Base-by-base conservation (phyloP, 345 rosid genomes). In the Litchi chinensis region DNA sequence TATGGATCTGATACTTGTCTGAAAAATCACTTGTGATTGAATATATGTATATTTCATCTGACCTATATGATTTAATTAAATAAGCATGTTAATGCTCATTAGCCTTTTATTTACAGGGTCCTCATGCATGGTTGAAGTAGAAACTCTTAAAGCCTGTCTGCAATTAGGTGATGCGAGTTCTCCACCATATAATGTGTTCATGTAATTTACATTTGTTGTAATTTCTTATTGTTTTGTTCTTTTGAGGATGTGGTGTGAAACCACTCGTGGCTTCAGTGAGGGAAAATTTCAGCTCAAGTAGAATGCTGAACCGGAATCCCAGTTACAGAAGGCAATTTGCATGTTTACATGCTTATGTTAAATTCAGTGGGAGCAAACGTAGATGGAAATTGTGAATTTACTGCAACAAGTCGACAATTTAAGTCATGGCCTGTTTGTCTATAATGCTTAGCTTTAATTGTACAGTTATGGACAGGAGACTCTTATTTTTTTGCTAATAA, bases 71-170 rank as follows among this genome's bases (percentile, higher is more conserved):
- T 46, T 16, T 43, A 6, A 44, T 5, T 5, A 21, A 12, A 26
- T 28, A 32, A 28, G 43, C 37, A 19, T 18, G 32, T 32, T 32
- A 32, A 48, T 62, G 64, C 72, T 71, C 79, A 63, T 72, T 15
- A 41, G n/a, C 21, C 22, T 56, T 64, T 57, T n/a, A 2, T 43
- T 22, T 60, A 60, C 82, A 86, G 88, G 82, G 73, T 81, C 69
- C 82, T 83, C 69, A 39, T 75, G 78, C 74, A 32, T 70, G 66
- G 74, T 44, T 82, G 74, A 85, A 65, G 26, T 41, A 52, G 41
- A 76, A 11, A 59, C 21, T 10, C 13, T 37, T 28, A 22, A 32
- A 74, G 9, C 50, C 19, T 44, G 18, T 56, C 76, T 67, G 63
- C 39, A 50, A 52, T 73, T 43, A 0, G 70, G 62, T 52, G 65